Percentiles rank a stretch among this genome's conserved stretches.
Evolutionary conservation across 805 yeast genomes (phyloP).

Genomic region (Debaryomyces hansenii): DNA sequence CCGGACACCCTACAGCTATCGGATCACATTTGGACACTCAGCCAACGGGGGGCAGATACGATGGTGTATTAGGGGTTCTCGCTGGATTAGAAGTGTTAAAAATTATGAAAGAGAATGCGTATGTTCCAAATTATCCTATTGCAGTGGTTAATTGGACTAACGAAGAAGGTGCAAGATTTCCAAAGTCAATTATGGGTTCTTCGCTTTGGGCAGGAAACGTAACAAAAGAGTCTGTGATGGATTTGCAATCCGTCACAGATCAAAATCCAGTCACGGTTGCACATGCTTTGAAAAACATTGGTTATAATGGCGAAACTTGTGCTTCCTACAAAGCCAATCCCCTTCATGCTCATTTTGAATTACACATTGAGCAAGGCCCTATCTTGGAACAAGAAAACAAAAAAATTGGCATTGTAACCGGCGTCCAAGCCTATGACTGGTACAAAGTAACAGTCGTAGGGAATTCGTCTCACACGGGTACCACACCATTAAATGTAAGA

Average conservation of each 20-base stretch:
- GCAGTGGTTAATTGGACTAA: constrained; percentile 70
- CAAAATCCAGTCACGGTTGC: constrained; percentile 45
- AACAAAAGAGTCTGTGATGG: constrained; percentile 47
- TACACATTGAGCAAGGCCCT: constrained; percentile 79
- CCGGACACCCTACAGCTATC: constrained; percentile 56
- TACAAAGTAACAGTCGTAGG: constrained; percentile 54
- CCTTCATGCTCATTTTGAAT: constrained; percentile 66
- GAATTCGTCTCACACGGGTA: constrained; percentile 69
- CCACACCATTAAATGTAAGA: constrained; percentile 65
- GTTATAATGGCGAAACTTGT: constrained; percentile 54
- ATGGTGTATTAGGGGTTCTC: constrained; percentile 68
- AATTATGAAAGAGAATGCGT: constrained; percentile 58
- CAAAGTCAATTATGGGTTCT: constrained; percentile 63
- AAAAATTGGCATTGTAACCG: constrained; percentile 62
- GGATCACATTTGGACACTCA: constrained; percentile 77
- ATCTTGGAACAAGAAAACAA: constrained; percentile 55
- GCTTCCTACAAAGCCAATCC: constrained; percentile 53
- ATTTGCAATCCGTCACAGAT: constrained; percentile 54
- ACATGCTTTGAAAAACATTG: constrained; percentile 58
- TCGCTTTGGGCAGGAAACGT: constrained; percentile 54
- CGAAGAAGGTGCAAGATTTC: constrained; percentile 77
- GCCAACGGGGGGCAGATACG: constrained; percentile 76
- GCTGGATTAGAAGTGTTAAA: constrained; percentile 66
- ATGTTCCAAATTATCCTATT: constrained; percentile 61
- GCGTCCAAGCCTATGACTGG: constrained; percentile 70